phyloP scores from a whole-genome alignment of 495 filamentous ascomycete genomes.

The Aspergillus taichungensis region DNA sequence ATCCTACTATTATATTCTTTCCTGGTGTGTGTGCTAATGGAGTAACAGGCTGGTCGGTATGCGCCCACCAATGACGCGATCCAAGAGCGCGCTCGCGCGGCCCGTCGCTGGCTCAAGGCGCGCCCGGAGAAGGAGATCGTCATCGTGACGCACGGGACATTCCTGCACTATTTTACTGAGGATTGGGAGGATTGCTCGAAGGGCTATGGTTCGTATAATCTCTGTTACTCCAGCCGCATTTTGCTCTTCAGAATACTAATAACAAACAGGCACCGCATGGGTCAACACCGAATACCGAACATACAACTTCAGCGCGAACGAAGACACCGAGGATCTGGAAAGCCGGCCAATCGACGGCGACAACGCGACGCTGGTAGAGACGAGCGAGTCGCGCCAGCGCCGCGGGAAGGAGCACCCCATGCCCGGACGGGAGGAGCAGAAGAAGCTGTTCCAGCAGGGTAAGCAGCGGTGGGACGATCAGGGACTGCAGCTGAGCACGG shows the following conservation, averaged over 20 bases:
- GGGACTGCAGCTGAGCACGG: constrained; percentile 33
- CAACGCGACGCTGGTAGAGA: constrained; percentile 54
- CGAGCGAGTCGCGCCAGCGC: constrained; percentile 49
- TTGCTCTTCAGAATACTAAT: neutral
- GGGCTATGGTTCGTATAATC: constrained; percentile 35
- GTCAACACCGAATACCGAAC: constrained; percentile 72
- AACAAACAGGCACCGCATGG: constrained; percentile 64
- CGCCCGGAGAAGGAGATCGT: constrained; percentile 53
- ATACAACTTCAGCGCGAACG: constrained; percentile 54
- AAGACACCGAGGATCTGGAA: constrained; percentile 29
- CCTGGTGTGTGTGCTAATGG: neutral
- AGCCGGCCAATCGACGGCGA: constrained; percentile 37
- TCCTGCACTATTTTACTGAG: constrained; percentile 71
- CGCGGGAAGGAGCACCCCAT: constrained; percentile 39
- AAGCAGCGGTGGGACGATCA: constrained; percentile 38
- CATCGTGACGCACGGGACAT: constrained; percentile 65
- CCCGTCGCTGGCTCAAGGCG: constrained; percentile 58
- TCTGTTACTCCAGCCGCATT: neutral
- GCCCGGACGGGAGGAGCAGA: constrained; percentile 30
- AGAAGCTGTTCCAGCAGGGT: constrained; percentile 29
- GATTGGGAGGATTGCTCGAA: constrained; percentile 62
- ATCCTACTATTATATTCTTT: no score
- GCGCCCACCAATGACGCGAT: constrained; percentile 50
- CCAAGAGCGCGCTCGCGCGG: constrained; percentile 50
- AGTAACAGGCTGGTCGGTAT: constrained; percentile 39